phyloP scores from a whole-genome alignment of 148 eudicot genomes.

The Chenopodium suecicum region DNA sequence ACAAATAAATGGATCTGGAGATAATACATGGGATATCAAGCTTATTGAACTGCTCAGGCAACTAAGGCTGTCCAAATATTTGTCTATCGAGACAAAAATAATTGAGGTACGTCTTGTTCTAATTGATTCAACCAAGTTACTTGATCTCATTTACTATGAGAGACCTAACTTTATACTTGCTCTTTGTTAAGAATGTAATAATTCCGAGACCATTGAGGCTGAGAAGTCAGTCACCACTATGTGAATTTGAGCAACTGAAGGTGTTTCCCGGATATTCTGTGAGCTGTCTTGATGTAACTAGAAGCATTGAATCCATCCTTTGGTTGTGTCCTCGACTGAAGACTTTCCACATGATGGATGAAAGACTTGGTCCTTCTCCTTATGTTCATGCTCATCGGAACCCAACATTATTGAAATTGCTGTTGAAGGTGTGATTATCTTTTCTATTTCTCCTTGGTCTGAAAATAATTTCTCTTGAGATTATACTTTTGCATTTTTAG shows the following conservation, averaged over 20 bases:
- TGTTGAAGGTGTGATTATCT: background rate
- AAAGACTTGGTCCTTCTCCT: background rate
- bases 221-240: background rate
- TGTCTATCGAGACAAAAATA: background rate
- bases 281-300: background rate
- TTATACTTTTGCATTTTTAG: no score
- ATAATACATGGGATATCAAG: background rate
- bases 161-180: no score
- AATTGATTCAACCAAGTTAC: background rate
- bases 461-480: no score
- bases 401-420: background rate
- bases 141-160: background rate
- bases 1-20: background rate
- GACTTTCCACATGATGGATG: background rate
- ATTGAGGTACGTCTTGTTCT: background rate
- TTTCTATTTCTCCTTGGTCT: background rate
- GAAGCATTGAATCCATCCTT: background rate
- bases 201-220: background rate
- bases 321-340: constrained; percentile 3
- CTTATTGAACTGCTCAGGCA: background rate
- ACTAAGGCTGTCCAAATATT: constrained; percentile 5
- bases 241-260: constrained; percentile 1
- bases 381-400: background rate
- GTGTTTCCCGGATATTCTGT: background rate
- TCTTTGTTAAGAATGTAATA: constrained; percentile 4